Conservation (phyloP, 768 basidiomycete species). For the Boletus vinaceobasis region DNA sequence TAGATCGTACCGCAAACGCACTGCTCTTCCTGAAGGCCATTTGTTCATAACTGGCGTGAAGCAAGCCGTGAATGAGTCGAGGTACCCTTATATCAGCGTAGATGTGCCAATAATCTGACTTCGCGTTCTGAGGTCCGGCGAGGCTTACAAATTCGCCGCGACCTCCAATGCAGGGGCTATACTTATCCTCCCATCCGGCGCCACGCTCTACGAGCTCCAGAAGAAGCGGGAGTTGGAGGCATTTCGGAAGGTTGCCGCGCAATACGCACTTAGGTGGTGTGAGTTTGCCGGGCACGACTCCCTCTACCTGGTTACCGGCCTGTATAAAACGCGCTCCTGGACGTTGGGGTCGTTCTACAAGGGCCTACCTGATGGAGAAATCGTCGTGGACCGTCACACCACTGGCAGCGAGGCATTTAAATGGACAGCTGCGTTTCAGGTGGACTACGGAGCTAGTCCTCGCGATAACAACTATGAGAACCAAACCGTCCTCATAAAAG, state of each 20-base stretch:
- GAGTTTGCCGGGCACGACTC: neutral
- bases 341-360: neutral
- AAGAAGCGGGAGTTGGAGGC: neutral
- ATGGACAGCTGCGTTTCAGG: too few relatives aligned
- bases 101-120: too few relatives aligned
- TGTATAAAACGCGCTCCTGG: neutral
- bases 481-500: conserved; percentile 10
- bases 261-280: neutral
- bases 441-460: neutral
- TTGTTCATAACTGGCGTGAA: too few relatives aligned
- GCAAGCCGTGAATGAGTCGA: too few relatives aligned
- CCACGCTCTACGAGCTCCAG: neutral
- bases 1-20: too few relatives aligned
- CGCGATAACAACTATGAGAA: neutral
- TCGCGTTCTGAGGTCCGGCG: too few relatives aligned
- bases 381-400: too few relatives aligned
- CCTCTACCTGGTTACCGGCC: conserved; percentile 6
- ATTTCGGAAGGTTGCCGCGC: neutral
- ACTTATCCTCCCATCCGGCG: conserved; percentile 5
- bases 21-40: too few relatives aligned
- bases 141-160: neutral
- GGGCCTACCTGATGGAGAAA: neutral
- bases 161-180: neutral
- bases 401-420: neutral
- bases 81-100: too few relatives aligned